Conservation (phyloP, 306 rosid genomes). For the Malus sieversii region DNA sequence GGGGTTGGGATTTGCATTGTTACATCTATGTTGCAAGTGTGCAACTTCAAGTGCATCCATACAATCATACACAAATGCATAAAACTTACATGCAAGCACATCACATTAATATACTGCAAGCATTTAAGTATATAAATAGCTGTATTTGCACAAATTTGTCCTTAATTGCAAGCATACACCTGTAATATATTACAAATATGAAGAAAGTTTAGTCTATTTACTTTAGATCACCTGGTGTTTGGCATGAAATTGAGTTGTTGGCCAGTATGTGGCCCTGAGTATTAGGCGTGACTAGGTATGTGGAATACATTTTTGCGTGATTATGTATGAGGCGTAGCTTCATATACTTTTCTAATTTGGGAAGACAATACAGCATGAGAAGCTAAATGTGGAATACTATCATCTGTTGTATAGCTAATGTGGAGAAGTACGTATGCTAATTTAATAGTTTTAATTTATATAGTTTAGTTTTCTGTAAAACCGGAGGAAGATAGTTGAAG, state of each 20-base stretch:
- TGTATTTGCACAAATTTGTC: not conserved
- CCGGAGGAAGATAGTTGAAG: not conserved
- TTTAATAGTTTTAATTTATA: not conserved
- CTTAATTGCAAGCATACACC: not conserved
- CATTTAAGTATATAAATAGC: not conserved
- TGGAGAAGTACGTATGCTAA: not conserved
- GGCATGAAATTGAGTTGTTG: not conserved
- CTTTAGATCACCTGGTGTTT: not conserved
- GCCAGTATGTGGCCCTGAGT: not conserved
- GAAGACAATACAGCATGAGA: not conserved
- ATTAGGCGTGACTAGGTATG: not conserved
- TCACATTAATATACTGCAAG: not conserved
- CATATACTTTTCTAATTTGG: not conserved
- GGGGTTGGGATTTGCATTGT: not conserved
- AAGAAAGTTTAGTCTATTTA: too few relatives aligned
- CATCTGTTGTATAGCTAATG: not conserved
- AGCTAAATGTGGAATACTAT: not conserved
- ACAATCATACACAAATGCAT: not conserved
- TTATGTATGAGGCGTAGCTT: not conserved
- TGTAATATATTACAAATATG: not conserved
- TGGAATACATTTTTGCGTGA: not conserved
- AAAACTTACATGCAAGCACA: not conserved
- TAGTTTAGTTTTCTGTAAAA: not conserved
- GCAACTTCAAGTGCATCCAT: not conserved
- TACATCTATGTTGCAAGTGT: not conserved